Conservation (phyloP, 2,329 filamentous ascomycete species). For the Diplodia corticola region DNA sequence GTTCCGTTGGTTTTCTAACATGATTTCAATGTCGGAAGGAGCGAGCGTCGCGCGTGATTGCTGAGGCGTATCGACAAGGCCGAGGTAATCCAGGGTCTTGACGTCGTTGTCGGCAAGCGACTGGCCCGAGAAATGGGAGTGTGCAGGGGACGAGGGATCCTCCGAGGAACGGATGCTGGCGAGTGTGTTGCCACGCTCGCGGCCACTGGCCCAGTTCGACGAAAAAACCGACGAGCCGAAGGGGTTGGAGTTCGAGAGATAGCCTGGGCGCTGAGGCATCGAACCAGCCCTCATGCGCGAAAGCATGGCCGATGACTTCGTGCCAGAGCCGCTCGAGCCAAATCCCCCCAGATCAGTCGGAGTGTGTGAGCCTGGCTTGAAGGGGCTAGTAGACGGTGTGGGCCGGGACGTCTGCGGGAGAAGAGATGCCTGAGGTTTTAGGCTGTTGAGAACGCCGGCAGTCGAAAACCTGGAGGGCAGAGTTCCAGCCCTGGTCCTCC, state of each 20-base stretch:
- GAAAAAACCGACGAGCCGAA: slow-evolving; percentile 89
- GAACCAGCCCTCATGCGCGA: slow-evolving; percentile 89
- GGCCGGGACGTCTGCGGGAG: slow-evolving; percentile 79
- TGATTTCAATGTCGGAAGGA: slow-evolving; percentile 55
- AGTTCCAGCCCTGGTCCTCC: slow-evolving; percentile 87
- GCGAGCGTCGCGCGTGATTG: slow-evolving; percentile 72
- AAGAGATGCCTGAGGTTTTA: slow-evolving; percentile 56
- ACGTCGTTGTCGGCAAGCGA: slow-evolving; percentile 85
- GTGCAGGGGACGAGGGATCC: slow-evolving; percentile 82
- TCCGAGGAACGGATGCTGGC: slow-evolving; percentile 88
- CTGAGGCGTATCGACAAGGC: slow-evolving; percentile 89
- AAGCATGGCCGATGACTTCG: slow-evolving; percentile 61
- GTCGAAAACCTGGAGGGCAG: slow-evolving; percentile 93
- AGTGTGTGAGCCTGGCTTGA: slow-evolving; percentile 62
- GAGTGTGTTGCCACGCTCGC: slow-evolving; percentile 83
- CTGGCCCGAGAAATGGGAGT: slow-evolving; percentile 83
- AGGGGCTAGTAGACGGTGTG: slow-evolving; percentile 84
- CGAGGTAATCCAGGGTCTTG: slow-evolving; percentile 91
- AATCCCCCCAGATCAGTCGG: slow-evolving; percentile 38
- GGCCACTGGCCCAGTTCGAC: slow-evolving; percentile 77
- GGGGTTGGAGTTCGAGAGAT: slow-evolving; percentile 56
- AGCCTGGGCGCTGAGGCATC: slow-evolving; percentile 83
- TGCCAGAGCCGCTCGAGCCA: slow-evolving; percentile 44
- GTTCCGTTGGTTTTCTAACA: slow-evolving; percentile 52
- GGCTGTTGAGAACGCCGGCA: slow-evolving; percentile 62